Evolutionary conservation across 208 protist genomes (phyloP).

Genomic region (Naegleria lovaniensis): DNA sequence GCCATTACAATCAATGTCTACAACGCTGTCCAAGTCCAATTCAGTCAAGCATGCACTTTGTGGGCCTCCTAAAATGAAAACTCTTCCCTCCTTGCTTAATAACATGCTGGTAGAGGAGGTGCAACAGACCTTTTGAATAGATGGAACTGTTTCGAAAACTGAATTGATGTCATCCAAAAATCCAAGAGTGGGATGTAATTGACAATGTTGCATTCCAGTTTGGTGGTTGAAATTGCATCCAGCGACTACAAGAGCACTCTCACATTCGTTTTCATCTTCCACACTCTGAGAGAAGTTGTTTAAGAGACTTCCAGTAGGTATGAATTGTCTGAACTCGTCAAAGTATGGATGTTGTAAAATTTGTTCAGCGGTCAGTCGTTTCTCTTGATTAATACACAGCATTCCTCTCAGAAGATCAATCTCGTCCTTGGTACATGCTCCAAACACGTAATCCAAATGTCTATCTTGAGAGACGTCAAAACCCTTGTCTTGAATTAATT

Average conservation of each 20-base stretch:
- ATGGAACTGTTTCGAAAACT: background rate
- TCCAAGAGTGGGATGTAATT: background rate
- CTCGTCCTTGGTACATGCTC: background rate
- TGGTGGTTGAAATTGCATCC: background rate
- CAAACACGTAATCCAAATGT: background rate
- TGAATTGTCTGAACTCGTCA: background rate
- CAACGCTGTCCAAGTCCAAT: background rate
- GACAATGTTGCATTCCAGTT: background rate
- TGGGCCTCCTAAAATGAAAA: background rate
- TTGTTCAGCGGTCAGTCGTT: background rate
- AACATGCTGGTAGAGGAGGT: background rate
- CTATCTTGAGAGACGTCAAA: background rate
- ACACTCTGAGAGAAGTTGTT: background rate
- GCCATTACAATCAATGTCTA: background rate
- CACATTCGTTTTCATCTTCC: background rate
- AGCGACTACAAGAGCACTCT: background rate
- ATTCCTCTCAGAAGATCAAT: background rate
- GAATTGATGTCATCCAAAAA: background rate
- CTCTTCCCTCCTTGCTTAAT: background rate
- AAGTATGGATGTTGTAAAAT: background rate
- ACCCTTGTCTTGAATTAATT: background rate
- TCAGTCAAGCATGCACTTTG: background rate
- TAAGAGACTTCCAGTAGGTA: background rate
- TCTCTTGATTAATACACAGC: background rate
- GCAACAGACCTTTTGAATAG: background rate